Evolutionary conservation across 2,329 filamentous ascomycete species (phyloP), one percentile per base, ranked within the genome.

Genomic region (Fusarium sp.): DNA sequence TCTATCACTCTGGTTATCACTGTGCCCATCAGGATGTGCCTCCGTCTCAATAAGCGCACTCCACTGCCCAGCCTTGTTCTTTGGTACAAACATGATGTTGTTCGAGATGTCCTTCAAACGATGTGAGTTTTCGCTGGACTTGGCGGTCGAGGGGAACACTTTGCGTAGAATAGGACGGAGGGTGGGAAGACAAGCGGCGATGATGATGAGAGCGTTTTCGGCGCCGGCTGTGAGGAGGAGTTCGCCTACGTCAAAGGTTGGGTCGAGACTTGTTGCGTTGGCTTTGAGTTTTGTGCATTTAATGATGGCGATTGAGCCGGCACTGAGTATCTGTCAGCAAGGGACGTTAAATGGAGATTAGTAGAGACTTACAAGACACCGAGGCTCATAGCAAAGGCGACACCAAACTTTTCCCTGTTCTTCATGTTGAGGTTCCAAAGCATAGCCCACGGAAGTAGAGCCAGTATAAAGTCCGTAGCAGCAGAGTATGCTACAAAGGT

Each of bases 341-440:
- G n/a, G 2, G 4, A 2, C 6, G 6, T 12, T 2, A 2, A 1
- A 6, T 6, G 3, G 4, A 5, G 4, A 4, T 11, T 1, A 10
- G 2, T 1, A 6, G 2, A 0, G 8, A 25, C 46, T 1, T 64
- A 71, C 68, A 71, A 71, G 8, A 71, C 63, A 16, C 68, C 68
- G 0, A 71, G 63, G 3, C 68, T 71, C 68, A 71, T 71, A 3
- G 68, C 68, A 1, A 71, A 6, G 3, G 68, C 68, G 1, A 71
- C 63, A 14, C 68, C 68, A 14, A 71, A 64, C 47, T 71, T 71
- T 52, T 71, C 68, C 42, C 57, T 68, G 3, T 71, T 71, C 52
- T 69, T 71, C 68, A 71, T 71, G 18, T 71, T 71, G 12, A 71
- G 34, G 7, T 71, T 71, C 68, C 68, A 71, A 0, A 71, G 29